Conservation (phyloP, 2,329 filamentous ascomycete species). For the Myriosclerotinia duriaeana region DNA sequence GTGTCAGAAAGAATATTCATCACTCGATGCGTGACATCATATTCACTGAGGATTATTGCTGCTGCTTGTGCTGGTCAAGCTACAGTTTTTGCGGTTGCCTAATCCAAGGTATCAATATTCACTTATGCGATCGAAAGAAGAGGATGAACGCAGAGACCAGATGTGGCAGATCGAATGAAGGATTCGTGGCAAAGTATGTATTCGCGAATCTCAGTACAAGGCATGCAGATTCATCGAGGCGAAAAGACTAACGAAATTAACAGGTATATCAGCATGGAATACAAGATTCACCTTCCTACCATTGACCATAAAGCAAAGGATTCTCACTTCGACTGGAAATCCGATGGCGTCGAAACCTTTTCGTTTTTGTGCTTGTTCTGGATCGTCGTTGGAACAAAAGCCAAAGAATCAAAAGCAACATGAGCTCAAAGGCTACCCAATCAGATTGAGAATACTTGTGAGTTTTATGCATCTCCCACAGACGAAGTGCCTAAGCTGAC, state of each 20-base stretch:
- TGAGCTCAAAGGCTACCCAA: no score
- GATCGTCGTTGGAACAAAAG: no score
- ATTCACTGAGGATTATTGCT: rapidly evolving
- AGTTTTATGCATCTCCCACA: neutral
- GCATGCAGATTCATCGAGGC: neutral
- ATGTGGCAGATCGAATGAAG: neutral
- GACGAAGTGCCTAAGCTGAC: neutral
- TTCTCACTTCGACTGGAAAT: no score
- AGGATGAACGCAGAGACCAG: neutral
- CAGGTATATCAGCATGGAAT: neutral
- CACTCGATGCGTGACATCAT: neutral
- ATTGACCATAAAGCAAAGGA: no score
- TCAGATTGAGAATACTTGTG: neutral
- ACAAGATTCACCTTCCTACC: no score
- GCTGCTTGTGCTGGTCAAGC: neutral
- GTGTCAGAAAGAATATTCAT: no score
- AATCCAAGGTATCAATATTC: no score
- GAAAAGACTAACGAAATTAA: neutral
- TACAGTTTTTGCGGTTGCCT: no score
- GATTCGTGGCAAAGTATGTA: neutral
- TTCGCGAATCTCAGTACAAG: neutral
- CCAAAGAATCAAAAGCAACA: no score
- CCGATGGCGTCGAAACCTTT: no score
- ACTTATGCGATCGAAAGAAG: neutral
- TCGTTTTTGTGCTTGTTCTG: no score